A percentile compares a stretch with the other conserved stretches of the same genome.
phyloP scores from a whole-genome alignment of 106 monocot species.

The Hemerocallis citrina region DNA sequence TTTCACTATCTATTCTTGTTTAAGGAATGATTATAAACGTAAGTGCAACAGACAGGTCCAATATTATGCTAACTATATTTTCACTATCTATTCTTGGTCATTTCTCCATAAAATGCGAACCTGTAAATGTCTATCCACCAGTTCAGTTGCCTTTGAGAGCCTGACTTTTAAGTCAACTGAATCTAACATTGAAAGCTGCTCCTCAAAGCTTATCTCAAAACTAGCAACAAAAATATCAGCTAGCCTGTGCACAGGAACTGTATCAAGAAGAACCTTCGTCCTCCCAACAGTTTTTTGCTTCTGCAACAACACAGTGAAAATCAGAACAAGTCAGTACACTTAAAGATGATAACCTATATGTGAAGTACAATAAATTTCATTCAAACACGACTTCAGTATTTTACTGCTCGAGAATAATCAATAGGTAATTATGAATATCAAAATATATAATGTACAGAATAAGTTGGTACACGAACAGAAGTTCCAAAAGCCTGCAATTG shows the following conservation, averaged over 20 bases:
- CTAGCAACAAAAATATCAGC: constrained; percentile 99
- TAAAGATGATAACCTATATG: not conserved
- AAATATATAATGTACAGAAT: too few species aligned
- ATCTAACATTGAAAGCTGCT: constrained; percentile 96
- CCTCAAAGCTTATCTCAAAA: constrained; percentile 98
- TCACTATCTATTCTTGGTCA: not conserved
- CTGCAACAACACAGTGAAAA: constrained; percentile 32
- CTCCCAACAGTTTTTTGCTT: constrained; percentile 99
- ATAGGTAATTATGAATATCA: too few species aligned
- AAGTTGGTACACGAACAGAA: too few species aligned
- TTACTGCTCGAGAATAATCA: not conserved
- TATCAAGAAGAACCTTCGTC: constrained; percentile 98
- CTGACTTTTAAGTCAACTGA: constrained; percentile 90
- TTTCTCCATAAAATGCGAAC: constrained; percentile 11
- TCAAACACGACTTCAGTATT: too few species aligned
- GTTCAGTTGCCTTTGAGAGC: constrained; percentile 83
- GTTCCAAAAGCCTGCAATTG: too few species aligned
- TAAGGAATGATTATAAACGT: too few species aligned
- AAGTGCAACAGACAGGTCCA: not conserved
- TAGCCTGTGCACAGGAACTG: constrained; percentile 91
- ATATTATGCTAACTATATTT: not conserved
- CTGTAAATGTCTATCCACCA: constrained; percentile 95
- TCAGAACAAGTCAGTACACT: not conserved
- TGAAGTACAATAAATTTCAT: not conserved
- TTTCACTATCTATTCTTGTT: not conserved